These are phyloP conservation scores for Clavispora asparagi DNA, from an alignment of 805 yeast genomes.

Conservation along the genomic window DNA sequence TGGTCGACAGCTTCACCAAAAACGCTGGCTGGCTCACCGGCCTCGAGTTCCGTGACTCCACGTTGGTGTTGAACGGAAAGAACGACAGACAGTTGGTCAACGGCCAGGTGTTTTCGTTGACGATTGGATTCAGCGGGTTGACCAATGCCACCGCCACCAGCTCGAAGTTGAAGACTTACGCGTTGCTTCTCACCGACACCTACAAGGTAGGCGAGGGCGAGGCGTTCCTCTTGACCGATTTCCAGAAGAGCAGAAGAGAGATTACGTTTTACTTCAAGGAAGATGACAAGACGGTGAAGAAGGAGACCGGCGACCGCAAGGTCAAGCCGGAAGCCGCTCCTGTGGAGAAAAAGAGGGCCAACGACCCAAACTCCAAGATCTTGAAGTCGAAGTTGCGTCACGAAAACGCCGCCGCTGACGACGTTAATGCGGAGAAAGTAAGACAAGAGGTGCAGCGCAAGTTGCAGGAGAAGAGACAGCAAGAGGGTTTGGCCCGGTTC, in stretches of 20 bases:
- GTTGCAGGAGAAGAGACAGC: conserved; percentile 78
- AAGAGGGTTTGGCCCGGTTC: conserved; percentile 79
- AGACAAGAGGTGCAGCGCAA: conserved; percentile 79
- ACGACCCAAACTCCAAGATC: conserved; percentile 53
- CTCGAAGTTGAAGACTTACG: conserved; percentile 54
- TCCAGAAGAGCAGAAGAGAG: conserved; percentile 66
- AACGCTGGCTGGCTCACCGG: conserved; percentile 89
- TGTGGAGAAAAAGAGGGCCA: conserved; percentile 25
- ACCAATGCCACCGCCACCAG: conserved; percentile 41
- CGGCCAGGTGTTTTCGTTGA: conserved; percentile 70
- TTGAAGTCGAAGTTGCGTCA: conserved; percentile 75
- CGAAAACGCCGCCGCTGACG: conserved; percentile 68
- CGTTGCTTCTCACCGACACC: conserved; percentile 77
- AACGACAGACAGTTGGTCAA: conserved; percentile 62
- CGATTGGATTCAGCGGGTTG: conserved; percentile 71
- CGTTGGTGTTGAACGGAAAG: conserved; percentile 66
- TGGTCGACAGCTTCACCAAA: conserved; percentile 61
- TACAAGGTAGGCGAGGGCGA: conserved; percentile 59
- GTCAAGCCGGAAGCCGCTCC: conserved; percentile 37
- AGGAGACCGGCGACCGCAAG: conserved; percentile 16
- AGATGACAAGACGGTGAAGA: conserved; percentile 42
- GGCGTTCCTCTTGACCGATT: conserved; percentile 66
- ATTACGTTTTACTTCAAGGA: conserved; percentile 80
- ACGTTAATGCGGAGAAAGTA: conserved; percentile 59
- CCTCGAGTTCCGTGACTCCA: conserved; percentile 79